A percentile compares a stretch with the other conserved stretches of the same genome.
phyloP scores from a whole-genome alignment of 1,284 basidiomycete genomes.

The Ceratobasidium sp. region DNA sequence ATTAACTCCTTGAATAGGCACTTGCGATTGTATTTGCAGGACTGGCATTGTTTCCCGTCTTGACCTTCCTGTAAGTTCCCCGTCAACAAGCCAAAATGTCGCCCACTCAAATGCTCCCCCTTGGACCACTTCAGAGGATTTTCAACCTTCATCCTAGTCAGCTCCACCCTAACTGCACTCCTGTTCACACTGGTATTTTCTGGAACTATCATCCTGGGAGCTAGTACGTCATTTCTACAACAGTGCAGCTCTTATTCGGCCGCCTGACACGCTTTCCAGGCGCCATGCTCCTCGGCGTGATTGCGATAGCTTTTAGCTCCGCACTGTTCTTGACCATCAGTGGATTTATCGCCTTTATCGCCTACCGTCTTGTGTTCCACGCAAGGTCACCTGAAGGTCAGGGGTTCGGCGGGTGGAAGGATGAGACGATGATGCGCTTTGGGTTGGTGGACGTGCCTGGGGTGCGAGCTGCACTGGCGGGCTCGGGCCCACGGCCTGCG shows the following conservation, averaged over 20 bases:
- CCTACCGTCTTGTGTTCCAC: conserved; percentile 31
- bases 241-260: conserved; percentile 15
- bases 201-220: conserved; percentile 31
- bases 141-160: conserved; percentile 18
- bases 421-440: conserved; percentile 33
- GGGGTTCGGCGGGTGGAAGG: conserved; percentile 22
- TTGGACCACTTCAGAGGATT: conserved; percentile 9
- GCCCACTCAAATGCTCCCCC: not conserved
- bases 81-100: not conserved
- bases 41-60: conserved; percentile 11
- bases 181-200: not conserved
- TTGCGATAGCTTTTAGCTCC: conserved; percentile 25
- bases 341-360: conserved; percentile 4
- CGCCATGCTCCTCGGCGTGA: conserved; percentile 7
- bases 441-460: conserved; percentile 17
- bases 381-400: not conserved
- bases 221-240: conserved; percentile 15
- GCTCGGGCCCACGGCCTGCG: not conserved
- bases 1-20: not conserved
- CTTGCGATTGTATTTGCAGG: conserved; percentile 18
- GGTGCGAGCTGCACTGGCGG: not conserved
- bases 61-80: conserved; percentile 29
- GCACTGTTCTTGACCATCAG: conserved; percentile 25
- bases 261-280: conserved; percentile 6
- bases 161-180: not conserved